phyloP scores from a whole-genome alignment of 495 filamentous ascomycete genomes.

The Sordaria brevicollis region DNA sequence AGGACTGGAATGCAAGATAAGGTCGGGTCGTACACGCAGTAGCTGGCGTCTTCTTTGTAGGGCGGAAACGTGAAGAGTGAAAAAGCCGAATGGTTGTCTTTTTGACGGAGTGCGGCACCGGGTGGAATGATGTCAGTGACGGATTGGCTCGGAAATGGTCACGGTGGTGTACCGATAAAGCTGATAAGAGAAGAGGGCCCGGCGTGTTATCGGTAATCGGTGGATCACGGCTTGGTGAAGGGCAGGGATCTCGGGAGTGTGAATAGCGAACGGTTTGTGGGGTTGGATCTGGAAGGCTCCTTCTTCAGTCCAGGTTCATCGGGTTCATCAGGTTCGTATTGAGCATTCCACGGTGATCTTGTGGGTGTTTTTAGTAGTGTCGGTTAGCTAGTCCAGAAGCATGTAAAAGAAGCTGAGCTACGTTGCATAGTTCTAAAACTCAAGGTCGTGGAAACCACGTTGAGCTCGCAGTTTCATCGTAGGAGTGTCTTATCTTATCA shows the following conservation, averaged over 20 bases:
- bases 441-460: too few relatives aligned
- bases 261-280: background rate
- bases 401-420: background rate
- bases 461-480: too few relatives aligned
- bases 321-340: background rate
- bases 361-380: too few relatives aligned
- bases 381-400: too few relatives aligned
- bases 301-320: too few relatives aligned
- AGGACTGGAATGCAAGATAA: background rate
- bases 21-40: background rate
- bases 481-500: background rate
- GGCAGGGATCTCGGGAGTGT: background rate
- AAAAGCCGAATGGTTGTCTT: background rate
- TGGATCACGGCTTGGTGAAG: background rate
- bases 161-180: background rate
- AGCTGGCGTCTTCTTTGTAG: too few relatives aligned
- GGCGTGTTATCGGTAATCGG: background rate
- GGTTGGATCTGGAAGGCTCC: background rate
- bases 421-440: background rate
- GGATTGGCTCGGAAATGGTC: background rate
- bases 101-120: background rate
- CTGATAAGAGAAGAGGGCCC: background rate
- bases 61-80: background rate
- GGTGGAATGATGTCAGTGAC: conserved; percentile 21
- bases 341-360: too few relatives aligned